Base-by-base conservation (phyloP, 2,329 filamentous ascomycete species). In the Trichoderma lentiforme region DNA sequence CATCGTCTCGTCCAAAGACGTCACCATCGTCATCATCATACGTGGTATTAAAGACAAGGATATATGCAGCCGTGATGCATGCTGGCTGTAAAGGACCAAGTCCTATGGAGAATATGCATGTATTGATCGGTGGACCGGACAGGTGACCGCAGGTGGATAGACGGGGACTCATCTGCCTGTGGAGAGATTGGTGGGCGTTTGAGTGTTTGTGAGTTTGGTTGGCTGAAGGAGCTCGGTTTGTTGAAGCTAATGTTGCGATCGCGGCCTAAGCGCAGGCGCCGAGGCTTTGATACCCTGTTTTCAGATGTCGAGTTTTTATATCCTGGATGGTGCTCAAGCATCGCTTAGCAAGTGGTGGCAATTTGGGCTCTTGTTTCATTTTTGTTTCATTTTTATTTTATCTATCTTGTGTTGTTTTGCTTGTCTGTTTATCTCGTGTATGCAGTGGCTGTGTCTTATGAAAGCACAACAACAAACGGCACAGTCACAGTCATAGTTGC, bases 11-110 rank as follows among this genome's bases (percentile, higher is more conserved):
- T 28, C 26, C 51, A 67, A 56, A 58, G 51, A 67, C 64, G 64
- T 67, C 64, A 67, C 64, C 64, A 28, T 58, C 51, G 64, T 67
- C 64, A 67, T 67, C 34, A 58, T 67, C 64, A 39, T 67, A 67
- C 64, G 64, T 67, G 64, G 51, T 67, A 30, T 43, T 18, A 34
- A 21, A 58, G 64, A 58, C 64, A n/a, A 39, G 64, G 64, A 67
- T 67, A 43, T 21, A n/a, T 67, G 64, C 64, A 57, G 53, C 64
- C 51, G 53, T 39, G 64, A 58, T 67, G 32, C 64, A 67, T 67
- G 64, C 34, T 57, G n/a, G 32, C 64, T 53, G 36, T 39, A 57
- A 58, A 43, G 7, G 51, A 43, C 64, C 51, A 36, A 67, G 64
- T 57, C 28, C 51, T 67, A 67, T 67, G 64, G 64, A 67, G 64